Percentiles rank a stretch among this genome's conserved stretches.
Evolutionary conservation across 2,329 filamentous ascomycete species (phyloP).

Genomic region (Aquanectria penicillioides): DNA sequence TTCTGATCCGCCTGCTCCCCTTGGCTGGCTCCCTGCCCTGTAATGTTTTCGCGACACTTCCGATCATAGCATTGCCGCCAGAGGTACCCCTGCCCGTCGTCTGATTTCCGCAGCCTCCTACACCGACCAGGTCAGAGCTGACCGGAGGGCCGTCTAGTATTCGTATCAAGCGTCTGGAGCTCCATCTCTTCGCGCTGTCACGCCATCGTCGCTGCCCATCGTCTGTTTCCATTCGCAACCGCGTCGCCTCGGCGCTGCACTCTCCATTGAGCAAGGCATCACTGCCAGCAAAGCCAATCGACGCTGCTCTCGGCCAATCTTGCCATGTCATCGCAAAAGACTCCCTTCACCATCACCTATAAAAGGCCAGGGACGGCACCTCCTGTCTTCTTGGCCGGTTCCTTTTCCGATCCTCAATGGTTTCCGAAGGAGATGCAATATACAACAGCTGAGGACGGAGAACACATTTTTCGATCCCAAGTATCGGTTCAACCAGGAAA

Average conservation of each 20-base stretch:
- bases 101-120: slow-evolving; percentile 29
- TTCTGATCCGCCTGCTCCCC: background rate
- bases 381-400: slow-evolving; percentile 76
- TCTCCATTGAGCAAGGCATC: background rate
- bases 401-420: slow-evolving; percentile 76
- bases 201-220: too few relatives aligned
- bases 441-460: slow-evolving; percentile 59
- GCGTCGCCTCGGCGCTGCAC: background rate
- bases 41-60: slow-evolving; percentile 21
- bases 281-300: background rate
- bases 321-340: slow-evolving; percentile 38
- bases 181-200: too few relatives aligned
- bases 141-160: slow-evolving; percentile 17
- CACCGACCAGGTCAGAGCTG: slow-evolving; percentile 22
- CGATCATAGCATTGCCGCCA: slow-evolving; percentile 19
- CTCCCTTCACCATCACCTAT: slow-evolving; percentile 69
- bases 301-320: background rate
- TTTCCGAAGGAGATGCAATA: slow-evolving; percentile 72
- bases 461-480: slow-evolving; percentile 66
- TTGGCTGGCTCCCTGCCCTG: background rate
- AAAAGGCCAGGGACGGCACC: slow-evolving; percentile 67
- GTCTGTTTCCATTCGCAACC: background rate
- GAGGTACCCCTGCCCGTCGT: slow-evolving; percentile 35
- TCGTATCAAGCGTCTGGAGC: slow-evolving; percentile 1
- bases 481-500: slow-evolving; percentile 65